Evolutionary conservation across 2,329 filamentous ascomycete genomes (phyloP).

Genomic region (Ambrosiella beaveri): DNA sequence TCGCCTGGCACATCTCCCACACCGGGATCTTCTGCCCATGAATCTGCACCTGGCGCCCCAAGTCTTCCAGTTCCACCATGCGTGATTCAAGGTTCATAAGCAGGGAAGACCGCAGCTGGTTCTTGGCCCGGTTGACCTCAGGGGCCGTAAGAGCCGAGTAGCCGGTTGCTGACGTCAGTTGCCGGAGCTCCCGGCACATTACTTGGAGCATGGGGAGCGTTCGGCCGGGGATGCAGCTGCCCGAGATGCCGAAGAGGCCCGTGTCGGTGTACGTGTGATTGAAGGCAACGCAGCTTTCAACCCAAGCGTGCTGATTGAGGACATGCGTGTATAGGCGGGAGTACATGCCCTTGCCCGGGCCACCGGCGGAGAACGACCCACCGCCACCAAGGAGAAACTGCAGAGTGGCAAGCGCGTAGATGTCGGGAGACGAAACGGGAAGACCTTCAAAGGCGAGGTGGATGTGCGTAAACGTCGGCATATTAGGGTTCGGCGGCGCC

Average conservation of each 20-base stretch:
- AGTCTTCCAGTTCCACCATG: constrained; percentile 94
- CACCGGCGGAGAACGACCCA: constrained; percentile 89
- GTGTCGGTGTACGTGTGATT: constrained; percentile 96
- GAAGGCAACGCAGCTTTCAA: constrained; percentile 88
- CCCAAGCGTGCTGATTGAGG: constrained; percentile 93
- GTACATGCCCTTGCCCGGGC: constrained; percentile 98
- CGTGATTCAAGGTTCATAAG: constrained; percentile 95
- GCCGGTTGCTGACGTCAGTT: constrained; percentile 59
- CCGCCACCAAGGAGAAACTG: constrained; percentile 92
- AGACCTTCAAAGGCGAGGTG: constrained; percentile 92
- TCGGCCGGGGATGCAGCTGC: constrained; percentile 63
- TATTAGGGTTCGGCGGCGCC: constrained; percentile 56
- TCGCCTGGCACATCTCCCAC: constrained; percentile 77
- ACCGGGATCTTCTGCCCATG: constrained; percentile 85
- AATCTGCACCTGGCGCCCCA: constrained; percentile 91
- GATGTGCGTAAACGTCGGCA: constrained; percentile 75
- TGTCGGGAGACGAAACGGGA: constrained; percentile 76
- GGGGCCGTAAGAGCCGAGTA: constrained; percentile 51
- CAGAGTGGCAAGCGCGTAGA: constrained; percentile 87
- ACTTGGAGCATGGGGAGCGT: constrained; percentile 79
- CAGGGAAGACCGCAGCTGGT: constrained; percentile 75
- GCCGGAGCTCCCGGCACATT: constrained; percentile 77
- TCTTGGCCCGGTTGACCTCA: constrained; percentile 89
- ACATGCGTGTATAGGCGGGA: constrained; percentile 94
- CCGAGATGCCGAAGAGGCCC: constrained; percentile 85